Base-by-base conservation (phyloP, 192 early-diverging fungal genomes). In the Backusella tarrabulga region DNA sequence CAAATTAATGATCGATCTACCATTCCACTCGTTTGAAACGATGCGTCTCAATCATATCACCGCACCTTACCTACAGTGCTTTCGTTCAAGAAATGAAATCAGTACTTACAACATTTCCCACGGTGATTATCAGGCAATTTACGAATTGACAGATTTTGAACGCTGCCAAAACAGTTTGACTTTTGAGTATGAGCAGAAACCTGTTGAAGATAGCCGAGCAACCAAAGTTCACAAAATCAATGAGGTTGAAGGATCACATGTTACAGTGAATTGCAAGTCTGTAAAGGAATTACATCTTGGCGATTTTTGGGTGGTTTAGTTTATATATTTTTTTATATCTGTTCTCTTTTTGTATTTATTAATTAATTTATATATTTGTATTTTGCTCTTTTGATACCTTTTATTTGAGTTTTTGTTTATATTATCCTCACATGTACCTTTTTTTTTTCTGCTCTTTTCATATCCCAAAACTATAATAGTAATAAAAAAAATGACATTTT, bases 111-210 rank as follows among this genome's bases (percentile, higher is more conserved):
- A 34, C 6, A 29, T 63, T 29, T 29, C 21, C n/a, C 56, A 63
- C 26, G 26, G n/a, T 29, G 11, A 63, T 4, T 26, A 14, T 11
- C 23, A 63, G 11, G 23, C 21, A 19, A 42, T 50, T 17, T 72
- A 72, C 34, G 71, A 72, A 72, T 32, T 72, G 40, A 46, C 35
- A 32, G 26, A 34, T 50, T 72, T 29, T 46, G 71, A 72, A 50
- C 26, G n/a, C 9, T 72, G 23, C 26, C 41, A 26, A 15, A 15
- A 36, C 14, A 50, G 41, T 14, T 29, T 72, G 21, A 50, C 71
- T 1, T 72, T 72, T 50, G 71, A 72, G 2, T 50, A 72, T 50
- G 42, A 50, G 15, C 71, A 72, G 17, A 72, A 50, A 3, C 42
- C 71, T 41, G 6, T 72, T 7, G 17, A 72, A 34, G 15, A 26